phyloP scores from a whole-genome alignment of 78 protist genomes.

The Isochrysis galbana region DNA sequence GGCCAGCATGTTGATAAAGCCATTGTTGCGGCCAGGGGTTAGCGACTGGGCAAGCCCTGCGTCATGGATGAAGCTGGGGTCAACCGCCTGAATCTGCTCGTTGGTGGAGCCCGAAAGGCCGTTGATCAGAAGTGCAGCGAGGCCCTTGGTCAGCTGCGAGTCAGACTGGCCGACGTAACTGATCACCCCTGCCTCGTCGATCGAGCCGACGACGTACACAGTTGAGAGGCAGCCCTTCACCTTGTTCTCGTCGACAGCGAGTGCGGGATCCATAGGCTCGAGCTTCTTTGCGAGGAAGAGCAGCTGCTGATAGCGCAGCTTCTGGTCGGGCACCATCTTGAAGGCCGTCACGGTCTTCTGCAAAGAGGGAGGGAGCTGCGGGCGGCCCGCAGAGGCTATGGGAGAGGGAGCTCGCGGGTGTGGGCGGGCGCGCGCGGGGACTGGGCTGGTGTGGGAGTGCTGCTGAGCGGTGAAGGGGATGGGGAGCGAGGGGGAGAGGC shows the following conservation, averaged over 20 bases:
- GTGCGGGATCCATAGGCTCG: not conserved
- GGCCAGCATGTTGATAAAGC: slow-evolving; percentile 2
- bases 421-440: no score
- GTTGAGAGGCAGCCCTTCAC: slow-evolving; percentile 23
- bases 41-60: not conserved
- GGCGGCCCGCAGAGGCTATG: no score
- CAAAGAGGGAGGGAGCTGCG: not conserved
- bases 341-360: not conserved
- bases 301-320: slow-evolving; percentile 25
- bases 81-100: not conserved
- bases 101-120: not conserved
- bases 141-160: slow-evolving; percentile 19
- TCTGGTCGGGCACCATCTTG: slow-evolving; percentile 19
- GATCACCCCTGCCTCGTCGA: not conserved
- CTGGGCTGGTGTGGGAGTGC: no score
- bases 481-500: no score
- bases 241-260: not conserved
- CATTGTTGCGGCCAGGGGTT: slow-evolving; percentile 26
- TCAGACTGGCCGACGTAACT: not conserved
- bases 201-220: not conserved
- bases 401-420: no score
- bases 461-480: no score
- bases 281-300: slow-evolving; percentile 14
- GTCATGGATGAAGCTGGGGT: not conserved
- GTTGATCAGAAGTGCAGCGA: not conserved